Evolutionary conservation across 1,139 yeast species (phyloP).

Genomic region (Petasospora fabianii): DNA sequence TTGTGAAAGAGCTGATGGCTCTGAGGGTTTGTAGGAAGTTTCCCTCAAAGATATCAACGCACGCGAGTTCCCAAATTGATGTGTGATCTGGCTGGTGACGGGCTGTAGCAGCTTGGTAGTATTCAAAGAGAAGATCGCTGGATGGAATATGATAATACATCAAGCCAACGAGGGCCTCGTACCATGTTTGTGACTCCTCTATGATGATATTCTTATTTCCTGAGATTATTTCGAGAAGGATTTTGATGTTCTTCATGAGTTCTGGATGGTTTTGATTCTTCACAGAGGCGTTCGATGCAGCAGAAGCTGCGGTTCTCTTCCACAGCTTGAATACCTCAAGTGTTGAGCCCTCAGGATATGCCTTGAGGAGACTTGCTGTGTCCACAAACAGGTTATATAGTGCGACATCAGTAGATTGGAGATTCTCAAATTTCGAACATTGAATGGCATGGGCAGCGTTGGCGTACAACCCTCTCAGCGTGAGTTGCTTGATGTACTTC

Average conservation of each 20-base stretch:
- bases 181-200: slow-evolving; percentile 57
- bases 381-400: slow-evolving; percentile 45
- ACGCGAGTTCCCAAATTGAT: slow-evolving; percentile 56
- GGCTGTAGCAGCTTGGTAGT: slow-evolving; percentile 32
- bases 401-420: slow-evolving; percentile 32
- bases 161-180: slow-evolving; percentile 62
- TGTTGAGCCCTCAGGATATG: slow-evolving; percentile 33
- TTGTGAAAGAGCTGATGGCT: slow-evolving; percentile 57
- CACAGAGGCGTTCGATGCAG: slow-evolving; percentile 23
- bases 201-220: slow-evolving; percentile 55
- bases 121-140: slow-evolving; percentile 40
- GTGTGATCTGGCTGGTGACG: slow-evolving; percentile 37
- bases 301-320: slow-evolving; percentile 31
- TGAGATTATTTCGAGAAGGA: slow-evolving; percentile 28
- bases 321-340: slow-evolving; percentile 32
- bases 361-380: slow-evolving; percentile 34
- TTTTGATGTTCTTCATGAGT: slow-evolving; percentile 15
- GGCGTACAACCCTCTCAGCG: slow-evolving; percentile 59
- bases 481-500: slow-evolving; percentile 55
- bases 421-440: slow-evolving; percentile 36
- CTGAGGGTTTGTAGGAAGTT: slow-evolving; percentile 58
- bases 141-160: slow-evolving; percentile 62
- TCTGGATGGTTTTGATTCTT: slow-evolving; percentile 18
- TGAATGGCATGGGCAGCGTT: slow-evolving; percentile 50
- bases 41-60: slow-evolving; percentile 56